Conservation (phyloP, 768 basidiomycete species). For the Leccinum obscurum region DNA sequence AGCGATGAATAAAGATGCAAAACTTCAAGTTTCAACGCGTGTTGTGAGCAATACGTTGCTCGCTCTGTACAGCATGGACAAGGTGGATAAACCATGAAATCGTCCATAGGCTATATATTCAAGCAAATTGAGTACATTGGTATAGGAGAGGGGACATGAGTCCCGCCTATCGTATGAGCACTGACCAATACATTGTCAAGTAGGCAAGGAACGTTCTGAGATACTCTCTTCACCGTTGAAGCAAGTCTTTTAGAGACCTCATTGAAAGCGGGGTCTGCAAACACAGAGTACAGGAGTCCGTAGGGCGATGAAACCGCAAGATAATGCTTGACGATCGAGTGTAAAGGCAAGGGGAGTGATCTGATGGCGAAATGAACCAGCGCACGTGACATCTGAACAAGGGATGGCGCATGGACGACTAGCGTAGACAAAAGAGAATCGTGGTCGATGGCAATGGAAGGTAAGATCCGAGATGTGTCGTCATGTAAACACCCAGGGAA, state of each 20-base stretch:
- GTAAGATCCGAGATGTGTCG: constrained; percentile 12
- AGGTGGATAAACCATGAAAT: constrained; percentile 44
- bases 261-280: constrained; percentile 19
- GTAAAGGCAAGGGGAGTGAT: constrained; percentile 12
- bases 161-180: constrained; percentile 21
- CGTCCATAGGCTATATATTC: constrained; percentile 49
- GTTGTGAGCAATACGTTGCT: constrained; percentile 27
- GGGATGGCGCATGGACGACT: constrained; percentile 40
- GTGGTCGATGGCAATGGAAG: constrained; percentile 48
- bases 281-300: constrained; percentile 17
- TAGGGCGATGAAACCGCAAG: constrained; percentile 14
- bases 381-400: constrained; percentile 23
- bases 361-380: constrained; percentile 31
- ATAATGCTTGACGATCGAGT: constrained; percentile 26
- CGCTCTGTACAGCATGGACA: constrained; percentile 30
- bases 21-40: constrained; percentile 40
- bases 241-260: constrained; percentile 14
- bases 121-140: constrained; percentile 24
- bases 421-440: constrained; percentile 46
- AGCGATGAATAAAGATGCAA: constrained; percentile 43
- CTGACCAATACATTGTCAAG: constrained; percentile 31
- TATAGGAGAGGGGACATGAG: constrained; percentile 11
- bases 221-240: constrained; percentile 12
- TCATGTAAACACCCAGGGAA: neutral
- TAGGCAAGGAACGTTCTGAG: constrained; percentile 6